phyloP scores from a whole-genome alignment of 2,329 filamentous ascomycete species.

The Didymella segeticola region DNA sequence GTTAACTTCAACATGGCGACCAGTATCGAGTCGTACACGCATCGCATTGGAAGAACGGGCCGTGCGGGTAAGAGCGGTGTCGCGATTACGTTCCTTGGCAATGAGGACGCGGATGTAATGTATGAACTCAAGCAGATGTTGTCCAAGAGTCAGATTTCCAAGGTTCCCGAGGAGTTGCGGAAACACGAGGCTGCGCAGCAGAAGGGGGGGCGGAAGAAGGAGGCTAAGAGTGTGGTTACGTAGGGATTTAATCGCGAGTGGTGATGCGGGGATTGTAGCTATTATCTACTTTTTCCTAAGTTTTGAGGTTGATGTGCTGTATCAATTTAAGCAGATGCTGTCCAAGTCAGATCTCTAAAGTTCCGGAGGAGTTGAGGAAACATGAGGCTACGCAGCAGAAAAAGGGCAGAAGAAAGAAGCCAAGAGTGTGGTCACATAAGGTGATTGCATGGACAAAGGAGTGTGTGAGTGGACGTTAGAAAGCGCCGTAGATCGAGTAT shows the following conservation, averaged over 20 bases:
- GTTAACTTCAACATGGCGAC: slow-evolving; percentile 99
- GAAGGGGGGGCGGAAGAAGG: slow-evolving; percentile 60
- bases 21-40: slow-evolving; percentile 93
- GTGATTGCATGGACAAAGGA: no score
- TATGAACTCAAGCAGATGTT: slow-evolving; percentile 98
- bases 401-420: no score
- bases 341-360: no score
- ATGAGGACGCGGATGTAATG: slow-evolving; percentile 87
- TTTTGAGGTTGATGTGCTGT: no score
- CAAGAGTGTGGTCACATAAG: no score
- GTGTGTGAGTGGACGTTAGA: no score
- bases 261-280: background rate
- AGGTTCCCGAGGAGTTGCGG: slow-evolving; percentile 88
- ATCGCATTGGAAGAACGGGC: slow-evolving; percentile 95
- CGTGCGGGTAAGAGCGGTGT: slow-evolving; percentile 97
- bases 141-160: slow-evolving; percentile 83
- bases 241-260: background rate
- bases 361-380: no score
- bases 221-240: slow-evolving; percentile 20
- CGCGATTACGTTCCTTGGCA: slow-evolving; percentile 92
- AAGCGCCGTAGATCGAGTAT: no score
- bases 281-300: background rate
- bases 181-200: slow-evolving; percentile 92
- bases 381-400: no score
- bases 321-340: no score